Conservation (phyloP, 2,329 filamentous ascomycete species). For the Phaeosphaeria sp. region DNA sequence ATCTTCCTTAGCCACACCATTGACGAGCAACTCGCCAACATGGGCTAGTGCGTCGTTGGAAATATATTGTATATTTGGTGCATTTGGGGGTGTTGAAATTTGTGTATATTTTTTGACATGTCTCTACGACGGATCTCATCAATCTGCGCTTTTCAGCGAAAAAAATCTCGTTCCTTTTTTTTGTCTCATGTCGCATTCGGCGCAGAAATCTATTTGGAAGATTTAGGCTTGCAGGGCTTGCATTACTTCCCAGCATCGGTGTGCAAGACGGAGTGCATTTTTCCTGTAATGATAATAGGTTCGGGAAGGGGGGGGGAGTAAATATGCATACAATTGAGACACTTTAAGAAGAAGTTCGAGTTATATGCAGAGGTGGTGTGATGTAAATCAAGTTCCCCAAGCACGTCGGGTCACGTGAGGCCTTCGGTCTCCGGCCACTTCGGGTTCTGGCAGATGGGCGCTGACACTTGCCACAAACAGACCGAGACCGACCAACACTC, state of each 20-base stretch:
- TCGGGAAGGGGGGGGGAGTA: neutral
- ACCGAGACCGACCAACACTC: neutral
- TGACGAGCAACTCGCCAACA: constrained; percentile 89
- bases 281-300: constrained; percentile 14
- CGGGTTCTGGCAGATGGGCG: neutral
- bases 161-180: constrained; percentile 1
- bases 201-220: neutral
- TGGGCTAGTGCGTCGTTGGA: constrained; percentile 63
- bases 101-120: constrained; percentile 4
- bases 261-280: neutral
- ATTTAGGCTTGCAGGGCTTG: neutral
- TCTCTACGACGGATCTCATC: constrained; percentile 16
- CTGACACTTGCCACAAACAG: neutral
- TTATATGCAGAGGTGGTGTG: too few relatives aligned
- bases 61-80: constrained; percentile 14
- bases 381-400: too few relatives aligned
- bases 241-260: neutral
- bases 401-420: neutral
- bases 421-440: neutral
- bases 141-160: constrained; percentile 2
- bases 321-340: neutral
- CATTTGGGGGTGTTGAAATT: neutral
- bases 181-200: neutral
- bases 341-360: neutral
- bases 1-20: constrained; percentile 93